These are phyloP conservation scores for Trichosporon sp. DNA, from an alignment of 1,284 basidiomycete genomes.

Conservation along the genomic window DNA sequence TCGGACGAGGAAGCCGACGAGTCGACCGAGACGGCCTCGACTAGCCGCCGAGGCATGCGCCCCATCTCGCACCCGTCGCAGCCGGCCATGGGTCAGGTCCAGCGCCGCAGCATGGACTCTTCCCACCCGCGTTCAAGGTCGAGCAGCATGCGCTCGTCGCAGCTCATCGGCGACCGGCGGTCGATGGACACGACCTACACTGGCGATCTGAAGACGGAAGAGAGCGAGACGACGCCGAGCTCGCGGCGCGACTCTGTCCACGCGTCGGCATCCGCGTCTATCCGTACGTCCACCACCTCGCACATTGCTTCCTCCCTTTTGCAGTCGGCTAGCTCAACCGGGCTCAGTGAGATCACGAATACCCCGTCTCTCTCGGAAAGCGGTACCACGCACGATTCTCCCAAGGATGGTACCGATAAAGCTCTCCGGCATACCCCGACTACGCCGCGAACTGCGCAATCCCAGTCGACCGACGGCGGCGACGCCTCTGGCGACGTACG, in stretches of 20 bases:
- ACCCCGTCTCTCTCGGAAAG: neutral
- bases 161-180: neutral
- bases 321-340: conserved; percentile 5
- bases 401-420: conserved; percentile 7
- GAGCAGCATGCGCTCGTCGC: conserved; percentile 15
- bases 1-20: conserved; percentile 35
- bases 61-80: conserved; percentile 9
- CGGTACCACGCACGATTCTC: neutral
- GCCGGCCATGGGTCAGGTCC: neutral
- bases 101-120: conserved; percentile 1
- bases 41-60: conserved; percentile 7
- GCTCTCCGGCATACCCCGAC: conserved; percentile 7
- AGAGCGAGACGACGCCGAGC: conserved; percentile 10
- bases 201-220: neutral
- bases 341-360: neutral
- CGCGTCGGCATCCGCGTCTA: too few species aligned
- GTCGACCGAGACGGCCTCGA: neutral
- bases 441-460: conserved; percentile 1
- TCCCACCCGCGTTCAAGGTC: neutral
- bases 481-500: conserved; percentile 26
- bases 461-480: conserved; percentile 6
- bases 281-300: neutral
- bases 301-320: neutral
- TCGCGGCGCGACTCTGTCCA: conserved; percentile 5
- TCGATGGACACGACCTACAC: conserved; percentile 7